These are phyloP conservation scores for Acmispon strigosus DNA, from an alignment of 306 rosid genomes.

Conservation along the genomic window DNA sequence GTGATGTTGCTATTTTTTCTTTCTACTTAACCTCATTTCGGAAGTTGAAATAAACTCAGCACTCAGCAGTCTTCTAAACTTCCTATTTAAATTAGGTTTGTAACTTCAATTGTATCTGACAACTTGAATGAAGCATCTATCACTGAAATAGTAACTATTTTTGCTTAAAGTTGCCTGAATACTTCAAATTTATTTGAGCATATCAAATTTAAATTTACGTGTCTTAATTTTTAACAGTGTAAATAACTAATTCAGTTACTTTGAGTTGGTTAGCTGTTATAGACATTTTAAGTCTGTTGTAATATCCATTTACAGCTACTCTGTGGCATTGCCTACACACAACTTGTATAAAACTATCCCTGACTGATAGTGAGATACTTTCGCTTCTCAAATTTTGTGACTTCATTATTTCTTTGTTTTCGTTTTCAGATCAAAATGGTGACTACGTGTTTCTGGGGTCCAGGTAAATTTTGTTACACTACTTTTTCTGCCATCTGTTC, in stretches of 20 bases:
- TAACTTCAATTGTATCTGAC: neutral
- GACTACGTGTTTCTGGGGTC: conserved; percentile 32
- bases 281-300: no score
- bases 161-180: neutral
- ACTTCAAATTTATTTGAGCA: neutral
- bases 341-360: no score
- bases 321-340: no score
- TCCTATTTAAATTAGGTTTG: neutral
- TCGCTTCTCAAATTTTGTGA: no score
- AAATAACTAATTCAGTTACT: no score
- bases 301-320: no score
- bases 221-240: neutral
- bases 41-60: neutral
- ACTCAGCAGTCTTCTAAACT: neutral
- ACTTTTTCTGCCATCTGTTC: conserved; percentile 3
- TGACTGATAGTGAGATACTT: no score
- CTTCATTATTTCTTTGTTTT: neutral
- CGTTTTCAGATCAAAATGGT: conserved; percentile 57
- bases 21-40: neutral
- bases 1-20: neutral
- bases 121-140: conserved; percentile 10
- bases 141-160: neutral
- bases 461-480: conserved; percentile 44
- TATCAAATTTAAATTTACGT: neutral
- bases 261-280: no score